A percentile compares a stretch with the other conserved stretches of the same genome.
These are phyloP conservation scores for Anthracocystis panici-leucophaei DNA, from an alignment of 1,284 basidiomycete genomes.

Conservation along the genomic window DNA sequence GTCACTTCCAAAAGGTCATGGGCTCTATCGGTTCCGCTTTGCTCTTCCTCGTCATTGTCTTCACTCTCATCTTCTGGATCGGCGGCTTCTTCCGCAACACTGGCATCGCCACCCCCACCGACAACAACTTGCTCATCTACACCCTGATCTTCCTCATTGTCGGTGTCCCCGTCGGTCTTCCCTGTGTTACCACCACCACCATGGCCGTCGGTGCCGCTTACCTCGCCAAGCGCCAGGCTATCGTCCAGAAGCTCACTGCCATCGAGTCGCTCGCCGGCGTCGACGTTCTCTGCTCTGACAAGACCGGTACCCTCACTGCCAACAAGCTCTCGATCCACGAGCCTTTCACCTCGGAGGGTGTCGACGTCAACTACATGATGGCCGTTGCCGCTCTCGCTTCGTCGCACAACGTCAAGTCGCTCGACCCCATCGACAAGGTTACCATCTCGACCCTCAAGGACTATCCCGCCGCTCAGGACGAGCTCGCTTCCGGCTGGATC, in stretches of 20 bases:
- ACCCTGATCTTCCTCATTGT: slow-evolving; percentile 73
- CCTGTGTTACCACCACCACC: slow-evolving; percentile 74
- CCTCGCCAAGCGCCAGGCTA: slow-evolving; percentile 74
- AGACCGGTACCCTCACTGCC: slow-evolving; percentile 75
- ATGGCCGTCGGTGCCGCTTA: slow-evolving; percentile 75
- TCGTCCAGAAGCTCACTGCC: slow-evolving; percentile 76
- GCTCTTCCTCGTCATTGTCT: slow-evolving; percentile 73
- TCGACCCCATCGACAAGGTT: slow-evolving; percentile 76
- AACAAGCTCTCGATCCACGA: slow-evolving; percentile 76
- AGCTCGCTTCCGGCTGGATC: slow-evolving; percentile 73
- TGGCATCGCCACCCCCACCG: slow-evolving; percentile 72
- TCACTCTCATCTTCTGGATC: slow-evolving; percentile 72
- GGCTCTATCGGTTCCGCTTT: slow-evolving; percentile 73
- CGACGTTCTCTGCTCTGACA: slow-evolving; percentile 75
- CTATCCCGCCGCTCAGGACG: slow-evolving; percentile 74
- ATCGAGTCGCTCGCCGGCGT: slow-evolving; percentile 76
- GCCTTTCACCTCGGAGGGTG: slow-evolving; percentile 72
- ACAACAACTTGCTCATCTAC: slow-evolving; percentile 74
- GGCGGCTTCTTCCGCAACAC: slow-evolving; percentile 73
- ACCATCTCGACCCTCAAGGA: slow-evolving; percentile 74
- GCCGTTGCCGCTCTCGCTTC: slow-evolving; percentile 74
- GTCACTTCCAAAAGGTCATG: slow-evolving; percentile 74
- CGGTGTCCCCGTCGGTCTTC: slow-evolving; percentile 75
- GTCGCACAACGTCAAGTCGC: slow-evolving; percentile 74
- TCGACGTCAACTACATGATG: slow-evolving; percentile 73